Evolutionary conservation across 2,329 filamentous ascomycete genomes (phyloP).

Genomic region (Aspergillus sp.): DNA sequence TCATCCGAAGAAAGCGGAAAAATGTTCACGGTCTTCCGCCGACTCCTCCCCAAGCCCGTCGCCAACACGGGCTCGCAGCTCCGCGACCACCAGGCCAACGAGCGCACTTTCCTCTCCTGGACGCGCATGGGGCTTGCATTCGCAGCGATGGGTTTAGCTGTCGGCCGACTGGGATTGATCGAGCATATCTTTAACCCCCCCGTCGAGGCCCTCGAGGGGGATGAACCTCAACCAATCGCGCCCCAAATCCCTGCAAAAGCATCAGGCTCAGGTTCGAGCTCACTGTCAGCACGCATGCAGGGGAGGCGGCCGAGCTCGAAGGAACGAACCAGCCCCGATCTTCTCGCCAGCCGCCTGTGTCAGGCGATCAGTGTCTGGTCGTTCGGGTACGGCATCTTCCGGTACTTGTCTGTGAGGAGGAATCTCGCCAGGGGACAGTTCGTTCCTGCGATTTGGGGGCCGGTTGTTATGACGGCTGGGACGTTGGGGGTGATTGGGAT

Average conservation of each 20-base stretch:
- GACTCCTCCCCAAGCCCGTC: constrained; percentile 29
- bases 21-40: constrained; percentile 24
- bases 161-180: constrained; percentile 34
- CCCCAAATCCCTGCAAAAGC: background rate
- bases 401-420: constrained; percentile 32
- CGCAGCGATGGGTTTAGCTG: constrained; percentile 35
- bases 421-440: constrained; percentile 33
- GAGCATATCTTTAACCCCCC: constrained; percentile 27
- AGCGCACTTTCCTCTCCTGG: constrained; percentile 41
- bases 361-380: constrained; percentile 34
- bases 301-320: too few relatives aligned
- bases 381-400: constrained; percentile 34
- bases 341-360: constrained; percentile 20
- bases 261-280: background rate
- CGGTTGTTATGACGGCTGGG: constrained; percentile 34
- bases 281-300: background rate
- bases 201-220: background rate
- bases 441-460: constrained; percentile 37
- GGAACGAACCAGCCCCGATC: background rate
- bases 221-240: background rate
- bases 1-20: background rate
- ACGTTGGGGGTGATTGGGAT: constrained; percentile 18
- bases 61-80: constrained; percentile 37
- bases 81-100: constrained; percentile 40
- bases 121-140: constrained; percentile 39